Conservation (phyloP, 495 filamentous ascomycete species). For the Astrothelium subdiscretum region DNA sequence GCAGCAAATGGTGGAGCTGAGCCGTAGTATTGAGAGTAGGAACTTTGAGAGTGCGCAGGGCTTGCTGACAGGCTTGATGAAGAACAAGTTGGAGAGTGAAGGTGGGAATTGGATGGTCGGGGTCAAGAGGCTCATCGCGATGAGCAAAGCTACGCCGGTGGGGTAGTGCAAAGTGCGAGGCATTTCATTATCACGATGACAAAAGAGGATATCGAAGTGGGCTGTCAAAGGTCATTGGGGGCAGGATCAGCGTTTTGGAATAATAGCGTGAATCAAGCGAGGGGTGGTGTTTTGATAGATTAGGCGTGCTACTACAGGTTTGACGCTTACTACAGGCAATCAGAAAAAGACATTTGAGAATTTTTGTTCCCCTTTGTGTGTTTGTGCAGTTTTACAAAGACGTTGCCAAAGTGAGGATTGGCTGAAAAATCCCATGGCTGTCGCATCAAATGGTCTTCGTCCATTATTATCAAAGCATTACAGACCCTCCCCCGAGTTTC, state of each 20-base stretch:
- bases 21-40: conserved; percentile 53
- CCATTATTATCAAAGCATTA: too few relatives aligned
- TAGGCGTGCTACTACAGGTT: background rate
- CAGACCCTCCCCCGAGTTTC: too few relatives aligned
- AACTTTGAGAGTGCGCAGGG: conserved; percentile 64
- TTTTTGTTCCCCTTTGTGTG: too few relatives aligned
- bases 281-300: background rate
- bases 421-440: too few relatives aligned
- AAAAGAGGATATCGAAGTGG: background rate
- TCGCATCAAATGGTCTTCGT: too few relatives aligned
- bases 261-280: background rate
- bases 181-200: background rate
- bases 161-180: background rate
- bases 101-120: conserved; percentile 96
- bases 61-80: conserved; percentile 73
- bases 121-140: conserved; percentile 81
- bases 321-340: too few relatives aligned
- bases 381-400: too few relatives aligned
- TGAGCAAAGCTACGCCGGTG: conserved; percentile 66
- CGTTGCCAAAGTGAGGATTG: too few relatives aligned
- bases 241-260: background rate
- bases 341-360: too few relatives aligned
- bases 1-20: conserved; percentile 53
- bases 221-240: background rate
- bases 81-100: conserved; percentile 61